Conservation (phyloP, 257 asterid species). For the Solanum corneliomulleri region DNA sequence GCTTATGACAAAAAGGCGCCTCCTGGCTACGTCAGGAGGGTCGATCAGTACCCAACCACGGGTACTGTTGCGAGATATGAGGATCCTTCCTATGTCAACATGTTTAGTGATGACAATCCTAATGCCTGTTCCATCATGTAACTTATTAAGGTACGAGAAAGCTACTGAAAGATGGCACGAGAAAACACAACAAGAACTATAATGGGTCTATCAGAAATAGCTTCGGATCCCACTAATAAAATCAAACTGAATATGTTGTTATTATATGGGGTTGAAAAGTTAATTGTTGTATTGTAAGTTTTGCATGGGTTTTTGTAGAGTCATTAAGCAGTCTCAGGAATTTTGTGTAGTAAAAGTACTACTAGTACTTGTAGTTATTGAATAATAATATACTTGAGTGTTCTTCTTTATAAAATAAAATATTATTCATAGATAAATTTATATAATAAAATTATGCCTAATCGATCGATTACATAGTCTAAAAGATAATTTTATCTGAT, state of each 20-base stretch:
- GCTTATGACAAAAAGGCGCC: slow-evolving; percentile 90
- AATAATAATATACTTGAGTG: not conserved
- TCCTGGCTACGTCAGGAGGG: slow-evolving; percentile 63
- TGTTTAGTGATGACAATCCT: slow-evolving; percentile 86
- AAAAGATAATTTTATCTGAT: not conserved
- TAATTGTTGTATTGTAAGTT: not conserved
- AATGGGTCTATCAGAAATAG: not conserved
- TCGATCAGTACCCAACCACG: slow-evolving; percentile 19
- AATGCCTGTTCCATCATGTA: slow-evolving; percentile 81
- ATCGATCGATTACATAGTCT: not conserved
- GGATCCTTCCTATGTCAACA: slow-evolving; percentile 44
- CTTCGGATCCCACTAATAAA: not conserved
- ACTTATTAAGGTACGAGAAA: not conserved
- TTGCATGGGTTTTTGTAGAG: not conserved
- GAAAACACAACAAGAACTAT: no score
- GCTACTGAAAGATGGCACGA: not conserved
- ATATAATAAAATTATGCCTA: not conserved
- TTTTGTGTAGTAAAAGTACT: not conserved
- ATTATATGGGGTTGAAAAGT: not conserved
- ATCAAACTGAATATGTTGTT: not conserved
- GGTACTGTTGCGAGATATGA: slow-evolving; percentile 28
- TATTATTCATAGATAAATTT: not conserved
- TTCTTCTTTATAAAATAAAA: not conserved
- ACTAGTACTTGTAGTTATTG: not conserved
- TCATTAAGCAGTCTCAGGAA: not conserved